Conservation (phyloP, 129 eudicot species). For the Chrysanthemum makinoi region DNA sequence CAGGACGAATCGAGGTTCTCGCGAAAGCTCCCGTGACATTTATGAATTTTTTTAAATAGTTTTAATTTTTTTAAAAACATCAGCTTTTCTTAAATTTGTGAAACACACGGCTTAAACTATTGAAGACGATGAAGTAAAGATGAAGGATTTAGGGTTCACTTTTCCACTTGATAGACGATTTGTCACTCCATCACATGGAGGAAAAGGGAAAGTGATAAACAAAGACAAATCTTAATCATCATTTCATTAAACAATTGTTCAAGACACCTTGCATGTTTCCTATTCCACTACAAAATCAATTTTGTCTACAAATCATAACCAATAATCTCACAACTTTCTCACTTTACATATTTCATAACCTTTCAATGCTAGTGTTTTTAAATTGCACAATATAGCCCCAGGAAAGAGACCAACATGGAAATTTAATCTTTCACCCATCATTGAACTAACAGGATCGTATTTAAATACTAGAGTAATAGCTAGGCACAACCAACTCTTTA, state of each 20-base stretch:
- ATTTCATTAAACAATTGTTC: neutral
- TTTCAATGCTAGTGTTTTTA: neutral
- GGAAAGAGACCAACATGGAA: neutral
- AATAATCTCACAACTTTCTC: slow-evolving; percentile 2
- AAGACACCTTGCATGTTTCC: slow-evolving; percentile 23
- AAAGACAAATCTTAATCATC: slow-evolving; percentile 32
- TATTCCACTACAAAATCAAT: slow-evolving; percentile 19
- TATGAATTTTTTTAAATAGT: too few species aligned
- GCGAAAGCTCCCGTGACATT: too few species aligned
- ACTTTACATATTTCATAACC: neutral
- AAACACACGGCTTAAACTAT: slow-evolving; percentile 5
- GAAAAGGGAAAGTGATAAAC: slow-evolving; percentile 30
- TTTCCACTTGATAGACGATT: slow-evolving; percentile 33
- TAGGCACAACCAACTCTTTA: too few species aligned
- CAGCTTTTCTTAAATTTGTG: too few species aligned
- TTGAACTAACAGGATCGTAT: neutral
- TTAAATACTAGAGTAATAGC: too few species aligned
- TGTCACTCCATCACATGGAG: slow-evolving; percentile 41
- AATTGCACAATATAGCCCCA: neutral
- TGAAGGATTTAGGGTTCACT: slow-evolving; percentile 36
- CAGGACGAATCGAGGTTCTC: too few species aligned
- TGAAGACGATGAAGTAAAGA: slow-evolving; percentile 26
- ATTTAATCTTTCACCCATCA: neutral
- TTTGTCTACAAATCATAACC: slow-evolving; percentile 16
- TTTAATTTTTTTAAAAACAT: too few species aligned